Conservation (phyloP, 2,329 filamentous ascomycete genomes). For the Diaporthe sp. region DNA sequence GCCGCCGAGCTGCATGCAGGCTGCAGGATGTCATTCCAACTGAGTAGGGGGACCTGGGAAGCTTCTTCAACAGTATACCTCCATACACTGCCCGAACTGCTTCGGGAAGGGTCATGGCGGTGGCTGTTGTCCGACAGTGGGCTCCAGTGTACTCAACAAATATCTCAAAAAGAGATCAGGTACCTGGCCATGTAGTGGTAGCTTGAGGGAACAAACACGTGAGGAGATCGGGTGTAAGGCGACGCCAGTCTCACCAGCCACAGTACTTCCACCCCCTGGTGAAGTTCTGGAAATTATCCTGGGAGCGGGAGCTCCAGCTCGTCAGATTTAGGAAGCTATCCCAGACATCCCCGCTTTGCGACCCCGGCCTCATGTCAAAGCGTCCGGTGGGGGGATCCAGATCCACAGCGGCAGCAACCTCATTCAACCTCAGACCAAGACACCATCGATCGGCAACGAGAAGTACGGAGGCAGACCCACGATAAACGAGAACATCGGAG, state of each 20-base stretch:
- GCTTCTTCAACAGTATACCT: neutral
- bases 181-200: neutral
- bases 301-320: conserved; percentile 33
- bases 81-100: neutral
- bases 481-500: conserved; percentile 19
- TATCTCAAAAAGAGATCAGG: neutral
- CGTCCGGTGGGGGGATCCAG: conserved; percentile 17
- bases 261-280: conserved; percentile 10
- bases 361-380: conserved; percentile 31
- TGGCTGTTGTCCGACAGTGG: conserved; percentile 14
- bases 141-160: conserved; percentile 2
- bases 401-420: conserved; percentile 31
- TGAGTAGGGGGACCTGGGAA: conserved; percentile 13
- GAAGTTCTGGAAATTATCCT: conserved; percentile 33
- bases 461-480: conserved; percentile 19
- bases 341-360: conserved; percentile 26
- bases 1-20: conserved; percentile 37
- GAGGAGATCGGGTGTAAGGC: neutral
- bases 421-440: conserved; percentile 30
- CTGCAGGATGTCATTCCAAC: conserved; percentile 33
- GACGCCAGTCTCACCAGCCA: conserved; percentile 19
- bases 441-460: conserved; percentile 23
- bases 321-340: conserved; percentile 31
- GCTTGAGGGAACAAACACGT: neutral
- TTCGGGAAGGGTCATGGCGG: conserved; percentile 3